These are phyloP conservation scores for Aspergillus floridensis DNA, from an alignment of 2,329 filamentous ascomycete species.

Conservation along the genomic window DNA sequence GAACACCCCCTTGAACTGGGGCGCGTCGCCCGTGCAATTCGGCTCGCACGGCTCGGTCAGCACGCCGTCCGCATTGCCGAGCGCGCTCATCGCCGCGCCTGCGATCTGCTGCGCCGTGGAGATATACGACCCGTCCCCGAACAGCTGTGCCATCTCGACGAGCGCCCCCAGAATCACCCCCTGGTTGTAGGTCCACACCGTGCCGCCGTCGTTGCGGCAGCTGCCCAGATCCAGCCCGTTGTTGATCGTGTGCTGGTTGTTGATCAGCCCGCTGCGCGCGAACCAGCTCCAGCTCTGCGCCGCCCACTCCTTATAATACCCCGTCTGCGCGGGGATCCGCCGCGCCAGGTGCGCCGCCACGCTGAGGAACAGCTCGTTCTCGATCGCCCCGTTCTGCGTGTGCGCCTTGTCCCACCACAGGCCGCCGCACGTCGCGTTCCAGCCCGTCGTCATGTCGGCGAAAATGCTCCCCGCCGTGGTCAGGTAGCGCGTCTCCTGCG, in stretches of 20 bases:
- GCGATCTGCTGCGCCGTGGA: slow-evolving; percentile 50
- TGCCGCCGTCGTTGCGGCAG: background rate
- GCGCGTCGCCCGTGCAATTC: background rate
- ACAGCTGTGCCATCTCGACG: background rate
- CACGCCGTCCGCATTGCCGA: slow-evolving; percentile 49
- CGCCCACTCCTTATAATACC: background rate
- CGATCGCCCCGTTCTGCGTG: slow-evolving; percentile 1
- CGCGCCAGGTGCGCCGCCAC: slow-evolving; percentile 1
- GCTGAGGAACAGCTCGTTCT: slow-evolving; percentile 3
- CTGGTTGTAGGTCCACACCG: slow-evolving; percentile 5
- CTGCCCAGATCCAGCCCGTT: background rate
- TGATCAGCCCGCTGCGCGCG: background rate
- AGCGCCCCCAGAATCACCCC: slow-evolving; percentile 1
- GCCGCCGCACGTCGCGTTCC: background rate
- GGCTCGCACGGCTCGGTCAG: slow-evolving; percentile 1
- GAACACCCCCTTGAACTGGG: slow-evolving; percentile 1
- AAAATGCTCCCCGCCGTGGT: background rate
- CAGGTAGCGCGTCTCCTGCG: background rate
- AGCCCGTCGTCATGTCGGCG: background rate
- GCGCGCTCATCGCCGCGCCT: slow-evolving; percentile 49
- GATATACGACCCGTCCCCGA: slow-evolving; percentile 41
- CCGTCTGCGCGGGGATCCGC: background rate
- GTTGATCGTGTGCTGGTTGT: background rate
- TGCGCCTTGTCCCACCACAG: slow-evolving; percentile 1
- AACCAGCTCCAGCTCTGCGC: background rate